Base-by-base conservation (phyloP, 1,284 basidiomycete genomes). In the Boletus mariae region DNA sequence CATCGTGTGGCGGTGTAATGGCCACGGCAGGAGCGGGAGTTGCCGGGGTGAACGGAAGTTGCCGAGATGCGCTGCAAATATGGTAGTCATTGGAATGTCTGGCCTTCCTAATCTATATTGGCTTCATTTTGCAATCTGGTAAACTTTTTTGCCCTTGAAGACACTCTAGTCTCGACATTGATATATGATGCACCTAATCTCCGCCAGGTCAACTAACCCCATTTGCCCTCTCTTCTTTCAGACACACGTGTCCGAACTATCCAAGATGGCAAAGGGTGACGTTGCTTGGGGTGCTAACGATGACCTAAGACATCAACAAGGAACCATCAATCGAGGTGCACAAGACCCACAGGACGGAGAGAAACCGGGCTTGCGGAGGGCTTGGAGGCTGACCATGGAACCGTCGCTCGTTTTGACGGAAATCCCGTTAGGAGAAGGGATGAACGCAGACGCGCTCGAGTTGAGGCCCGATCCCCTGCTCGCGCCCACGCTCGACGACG, bases 261-360 rank as follows among this genome's bases (percentile, higher is more conserved):
- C 63, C 44, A 65, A 31, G 15, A 68, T 56, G 17, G 66, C 57
- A 42, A 67, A 68, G 1, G 65, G 66, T 5, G 66, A 68, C 2
- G 59, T 53, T 0, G 61, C 38, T 29, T 61, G 66, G 7, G 64
- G 59, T 34, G 63, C 63, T 68, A 51, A 29, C 23, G n/a, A 29
- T 15, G n/a, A 44, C 28, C 26, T 17, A 29, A 29, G 15, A 5
- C 5, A 46, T 67, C 49, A 57, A 51, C n/a, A 4, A 34, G 3
- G 1, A 1, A 3, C 15, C 17, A 15, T 38, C 5, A 17, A 1
- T 13, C 7, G 3, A 34, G 11, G 31, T 15, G 12, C n/a, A 31
- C 8, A 12, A 43, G 17, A 38, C 55, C 17, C 45, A 69, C 65
- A 57, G 2, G 67, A 49, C 0, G 62, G 68, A 1, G 65, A 67